Conservation (phyloP, 306 rosid genomes). For the Hippophae tibetana region DNA sequence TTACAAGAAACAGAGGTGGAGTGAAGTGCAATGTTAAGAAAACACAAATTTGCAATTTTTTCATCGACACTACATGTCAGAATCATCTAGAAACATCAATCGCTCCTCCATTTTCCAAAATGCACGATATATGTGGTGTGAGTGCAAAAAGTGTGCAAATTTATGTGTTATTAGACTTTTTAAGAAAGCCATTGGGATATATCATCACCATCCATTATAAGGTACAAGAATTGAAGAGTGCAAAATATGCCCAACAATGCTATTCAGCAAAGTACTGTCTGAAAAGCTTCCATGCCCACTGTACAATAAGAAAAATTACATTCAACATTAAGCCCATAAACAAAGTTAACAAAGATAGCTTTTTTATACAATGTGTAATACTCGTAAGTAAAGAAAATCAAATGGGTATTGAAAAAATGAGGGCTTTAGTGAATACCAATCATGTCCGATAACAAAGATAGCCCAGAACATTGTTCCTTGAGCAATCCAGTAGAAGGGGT, state of each 20-base stretch:
- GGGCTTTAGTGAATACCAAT: conserved; percentile 39
- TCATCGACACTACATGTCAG: too few species aligned
- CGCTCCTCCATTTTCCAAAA: too few species aligned
- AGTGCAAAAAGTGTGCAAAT: too few species aligned
- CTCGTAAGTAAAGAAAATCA: background rate
- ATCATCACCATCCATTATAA: conserved; percentile 70
- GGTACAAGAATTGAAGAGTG: conserved; percentile 90
- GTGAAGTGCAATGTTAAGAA: too few species aligned
- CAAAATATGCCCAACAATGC: conserved; percentile 66
- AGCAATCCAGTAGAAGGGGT: conserved; percentile 69
- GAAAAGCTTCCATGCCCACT: conserved; percentile 99
- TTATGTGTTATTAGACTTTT: too few species aligned
- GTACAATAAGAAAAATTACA: background rate
- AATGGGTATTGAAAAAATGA: background rate
- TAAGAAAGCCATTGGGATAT: too few species aligned
- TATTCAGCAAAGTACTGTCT: conserved; percentile 36
- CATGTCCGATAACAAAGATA: conserved; percentile 88
- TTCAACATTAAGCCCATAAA: conserved; percentile 88
- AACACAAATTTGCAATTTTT: too few species aligned
- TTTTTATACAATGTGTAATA: background rate
- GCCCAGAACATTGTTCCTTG: conserved; percentile 99
- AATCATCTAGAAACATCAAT: too few species aligned
- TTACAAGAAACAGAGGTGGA: too few species aligned
- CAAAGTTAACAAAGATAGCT: conserved; percentile 45
- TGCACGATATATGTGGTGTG: too few species aligned